A percentile compares a stretch with the other conserved stretches of the same genome.
Conservation (phyloP, 352 stramenopile genomes). For the Pythium chondricola region DNA sequence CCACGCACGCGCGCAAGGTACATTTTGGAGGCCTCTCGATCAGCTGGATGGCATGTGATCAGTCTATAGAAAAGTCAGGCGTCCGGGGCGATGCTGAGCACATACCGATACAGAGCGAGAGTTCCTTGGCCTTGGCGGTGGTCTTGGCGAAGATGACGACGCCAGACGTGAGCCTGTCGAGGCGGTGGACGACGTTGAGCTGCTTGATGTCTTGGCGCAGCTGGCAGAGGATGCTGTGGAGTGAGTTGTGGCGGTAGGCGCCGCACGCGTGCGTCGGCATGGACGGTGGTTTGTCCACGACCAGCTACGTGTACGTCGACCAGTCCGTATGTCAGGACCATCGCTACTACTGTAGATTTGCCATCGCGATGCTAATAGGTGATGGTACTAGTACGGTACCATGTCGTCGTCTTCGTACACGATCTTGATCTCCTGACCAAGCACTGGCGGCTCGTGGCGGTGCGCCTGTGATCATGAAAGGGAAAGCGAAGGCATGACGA, state of each 20-base stretch:
- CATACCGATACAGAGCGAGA: slow-evolving; percentile 71
- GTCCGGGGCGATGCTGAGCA: no score
- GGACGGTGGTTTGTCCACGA: slow-evolving; percentile 87
- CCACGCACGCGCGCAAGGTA: slow-evolving; percentile 93
- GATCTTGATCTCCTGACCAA: slow-evolving; percentile 69
- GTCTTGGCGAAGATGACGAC: slow-evolving; percentile 85
- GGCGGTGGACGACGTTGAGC: slow-evolving; percentile 91
- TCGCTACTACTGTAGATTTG: no score
- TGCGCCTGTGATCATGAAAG: slow-evolving; percentile 58
- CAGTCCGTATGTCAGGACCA: background rate
- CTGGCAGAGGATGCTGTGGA: slow-evolving; percentile 78
- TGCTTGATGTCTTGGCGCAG: slow-evolving; percentile 59
- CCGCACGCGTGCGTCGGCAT: slow-evolving; percentile 94
- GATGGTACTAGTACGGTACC: slow-evolving; percentile 26
- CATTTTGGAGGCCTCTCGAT: slow-evolving; percentile 87
- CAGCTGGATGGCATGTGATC: slow-evolving; percentile 26
- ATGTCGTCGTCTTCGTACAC: slow-evolving; percentile 73
- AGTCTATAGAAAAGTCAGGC: no score
- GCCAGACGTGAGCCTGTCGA: slow-evolving; percentile 95
- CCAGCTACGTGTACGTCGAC: slow-evolving; percentile 32
- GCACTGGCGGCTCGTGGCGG: slow-evolving; percentile 95
- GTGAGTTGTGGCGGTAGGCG: slow-evolving; percentile 93
- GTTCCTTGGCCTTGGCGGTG: slow-evolving; percentile 51
- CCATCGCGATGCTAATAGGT: no score
- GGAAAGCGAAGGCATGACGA: background rate